phyloP scores from a whole-genome alignment of 441 rosid genomes.

The Viola pubescens region DNA sequence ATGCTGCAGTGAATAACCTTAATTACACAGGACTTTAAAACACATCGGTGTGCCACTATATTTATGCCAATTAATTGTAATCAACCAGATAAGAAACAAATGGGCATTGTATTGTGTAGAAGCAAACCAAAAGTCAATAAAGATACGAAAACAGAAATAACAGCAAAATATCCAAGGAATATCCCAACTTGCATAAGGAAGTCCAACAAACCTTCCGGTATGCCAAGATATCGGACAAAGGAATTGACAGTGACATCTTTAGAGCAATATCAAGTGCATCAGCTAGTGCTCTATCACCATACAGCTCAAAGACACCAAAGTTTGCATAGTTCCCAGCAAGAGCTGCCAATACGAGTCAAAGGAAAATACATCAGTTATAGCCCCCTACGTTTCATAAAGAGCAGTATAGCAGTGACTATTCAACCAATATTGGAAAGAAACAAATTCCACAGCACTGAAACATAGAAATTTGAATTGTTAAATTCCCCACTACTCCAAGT shows the following conservation, averaged over 20 bases:
- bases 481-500: neutral
- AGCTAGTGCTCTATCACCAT: constrained; percentile 98
- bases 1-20: too few species aligned
- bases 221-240: constrained; percentile 85
- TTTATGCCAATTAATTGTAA: too few species aligned
- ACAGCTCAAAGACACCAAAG: constrained; percentile 96
- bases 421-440: neutral
- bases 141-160: neutral
- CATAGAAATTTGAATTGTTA: neutral
- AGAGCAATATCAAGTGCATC: constrained; percentile 91
- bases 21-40: too few species aligned
- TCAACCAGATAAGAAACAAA: neutral
- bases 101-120: neutral
- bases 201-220: constrained; percentile 66
- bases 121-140: neutral
- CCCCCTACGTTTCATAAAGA: neutral
- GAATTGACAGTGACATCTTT: constrained; percentile 87
- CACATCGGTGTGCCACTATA: too few species aligned
- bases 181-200: constrained; percentile 2
- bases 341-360: constrained; percentile 49
- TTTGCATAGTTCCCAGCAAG: constrained; percentile 92
- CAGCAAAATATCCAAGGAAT: neutral
- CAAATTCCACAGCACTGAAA: neutral
- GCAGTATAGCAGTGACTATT: neutral
- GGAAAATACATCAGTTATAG: constrained; percentile 8